Conservation (phyloP, 345 rosid species). For the Aquilaria yunnanensis region DNA sequence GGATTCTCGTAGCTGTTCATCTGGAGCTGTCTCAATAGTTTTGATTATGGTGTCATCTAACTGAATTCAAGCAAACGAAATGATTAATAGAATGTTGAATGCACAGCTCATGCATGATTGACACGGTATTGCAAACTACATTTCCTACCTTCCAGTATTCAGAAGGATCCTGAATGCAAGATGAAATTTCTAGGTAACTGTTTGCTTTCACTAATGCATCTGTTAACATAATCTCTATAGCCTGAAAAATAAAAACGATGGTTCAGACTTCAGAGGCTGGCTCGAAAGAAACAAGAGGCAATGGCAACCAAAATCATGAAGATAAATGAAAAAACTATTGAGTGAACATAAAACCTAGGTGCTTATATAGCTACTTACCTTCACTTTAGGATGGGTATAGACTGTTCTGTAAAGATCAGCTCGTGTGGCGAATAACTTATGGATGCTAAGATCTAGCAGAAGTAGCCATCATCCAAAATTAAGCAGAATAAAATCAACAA, state of each 20-base stretch:
- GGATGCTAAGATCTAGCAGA: slow-evolving; percentile 65
- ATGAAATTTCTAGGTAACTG: slow-evolving; percentile 50
- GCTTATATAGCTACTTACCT: slow-evolving; percentile 36
- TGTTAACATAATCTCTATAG: slow-evolving; percentile 82
- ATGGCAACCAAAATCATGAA: not conserved
- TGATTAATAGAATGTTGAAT: slow-evolving; percentile 3
- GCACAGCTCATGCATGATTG: not conserved
- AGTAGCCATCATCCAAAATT: slow-evolving; percentile 12
- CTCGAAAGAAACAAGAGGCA: not conserved
- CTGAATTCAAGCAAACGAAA: slow-evolving; percentile 35
- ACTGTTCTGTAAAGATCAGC: slow-evolving; percentile 96
- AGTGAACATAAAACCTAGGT: slow-evolving; percentile 9
- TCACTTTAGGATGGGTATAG: slow-evolving; percentile 91
- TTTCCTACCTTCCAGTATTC: slow-evolving; percentile 83
- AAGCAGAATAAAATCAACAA: slow-evolving; percentile 8
- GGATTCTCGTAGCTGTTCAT: slow-evolving; percentile 68
- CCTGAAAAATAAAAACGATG: slow-evolving; percentile 38
- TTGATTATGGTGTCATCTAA: slow-evolving; percentile 82
- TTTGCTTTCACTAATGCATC: slow-evolving; percentile 87
- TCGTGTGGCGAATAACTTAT: slow-evolving; percentile 81
- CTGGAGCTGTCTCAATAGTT: slow-evolving; percentile 74
- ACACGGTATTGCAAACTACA: slow-evolving; percentile 8
- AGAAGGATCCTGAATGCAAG: slow-evolving; percentile 61
- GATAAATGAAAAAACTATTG: not conserved
- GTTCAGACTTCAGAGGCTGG: slow-evolving; percentile 2